Evolutionary conservation across 176 grass and related monocot species (phyloP).

Genomic region (Rhynchospora breviuscula): DNA sequence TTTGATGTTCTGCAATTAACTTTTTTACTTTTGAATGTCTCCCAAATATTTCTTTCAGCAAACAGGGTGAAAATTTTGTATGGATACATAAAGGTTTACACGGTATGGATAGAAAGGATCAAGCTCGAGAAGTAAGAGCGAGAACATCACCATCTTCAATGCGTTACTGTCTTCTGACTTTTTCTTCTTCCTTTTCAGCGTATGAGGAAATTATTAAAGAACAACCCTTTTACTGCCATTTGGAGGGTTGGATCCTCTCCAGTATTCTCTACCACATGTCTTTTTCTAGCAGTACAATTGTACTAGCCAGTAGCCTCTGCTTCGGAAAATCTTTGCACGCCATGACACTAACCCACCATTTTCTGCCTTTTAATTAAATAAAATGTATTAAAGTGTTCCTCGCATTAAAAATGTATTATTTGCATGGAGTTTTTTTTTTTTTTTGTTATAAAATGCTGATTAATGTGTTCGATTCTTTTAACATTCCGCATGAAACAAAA

Average conservation of each 20-base stretch:
- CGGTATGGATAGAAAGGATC: not conserved
- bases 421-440: too few species aligned
- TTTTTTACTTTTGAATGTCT: too few species aligned
- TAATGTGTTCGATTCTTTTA: too few species aligned
- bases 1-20: too few species aligned
- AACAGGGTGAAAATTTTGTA: too few species aligned
- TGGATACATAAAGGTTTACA: not conserved
- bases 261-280: not conserved
- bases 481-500: too few species aligned
- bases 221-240: not conserved
- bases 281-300: not conserved
- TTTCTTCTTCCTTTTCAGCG: constrained; percentile 19
- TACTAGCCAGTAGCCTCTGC: not conserved
- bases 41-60: too few species aligned
- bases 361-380: not conserved
- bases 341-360: not conserved
- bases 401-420: too few species aligned
- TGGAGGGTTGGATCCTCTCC: constrained; percentile 1
- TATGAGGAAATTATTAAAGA: constrained; percentile 6
- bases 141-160: not conserved
- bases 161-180: constrained; percentile 24
- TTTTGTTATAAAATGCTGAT: too few species aligned
- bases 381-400: not conserved
- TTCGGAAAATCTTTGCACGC: not conserved
- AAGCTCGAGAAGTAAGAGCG: too few species aligned